Percentiles rank a stretch among this genome's conserved stretches.
Evolutionary conservation across 177 flowering plant genomes (phyloP).

Genomic region (Vitis hybrid): DNA sequence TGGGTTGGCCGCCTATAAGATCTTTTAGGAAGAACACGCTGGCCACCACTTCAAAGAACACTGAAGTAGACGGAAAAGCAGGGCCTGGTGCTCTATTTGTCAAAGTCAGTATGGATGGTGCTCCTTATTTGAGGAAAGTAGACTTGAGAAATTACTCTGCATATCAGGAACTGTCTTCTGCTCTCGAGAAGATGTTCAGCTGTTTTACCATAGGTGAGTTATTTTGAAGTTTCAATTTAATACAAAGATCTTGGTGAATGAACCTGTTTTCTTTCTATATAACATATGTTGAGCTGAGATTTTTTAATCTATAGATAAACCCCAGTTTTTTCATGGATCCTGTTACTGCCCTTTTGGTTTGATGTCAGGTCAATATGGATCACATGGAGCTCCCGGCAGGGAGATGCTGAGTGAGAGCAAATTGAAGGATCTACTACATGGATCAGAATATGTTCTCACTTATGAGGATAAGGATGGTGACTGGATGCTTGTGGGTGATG

Average conservation of each 20-base stretch:
- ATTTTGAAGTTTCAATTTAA: slow-evolving; percentile 2
- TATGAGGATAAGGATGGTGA: slow-evolving; percentile 61
- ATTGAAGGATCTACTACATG: slow-evolving; percentile 50
- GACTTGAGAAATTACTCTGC: slow-evolving; percentile 37
- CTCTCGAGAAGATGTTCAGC: slow-evolving; percentile 55
- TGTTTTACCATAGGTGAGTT: slow-evolving; percentile 54
- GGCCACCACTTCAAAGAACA: slow-evolving; percentile 68
- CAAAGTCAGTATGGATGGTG: slow-evolving; percentile 53
- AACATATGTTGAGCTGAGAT: too few species aligned
- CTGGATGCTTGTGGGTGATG: slow-evolving; percentile 71
- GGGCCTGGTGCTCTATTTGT: slow-evolving; percentile 60
- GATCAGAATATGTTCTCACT: slow-evolving; percentile 56
- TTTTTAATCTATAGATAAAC: too few species aligned
- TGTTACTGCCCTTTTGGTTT: slow-evolving; percentile 24
- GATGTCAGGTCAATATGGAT: slow-evolving; percentile 39
- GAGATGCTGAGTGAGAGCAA: slow-evolving; percentile 44
- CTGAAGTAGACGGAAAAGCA: slow-evolving; percentile 73
- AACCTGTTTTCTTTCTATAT: too few species aligned
- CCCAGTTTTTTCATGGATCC: slow-evolving; percentile 13
- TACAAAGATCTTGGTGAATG: background rate
- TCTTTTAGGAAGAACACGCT: slow-evolving; percentile 77
- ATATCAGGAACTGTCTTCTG: slow-evolving; percentile 47
- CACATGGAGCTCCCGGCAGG: slow-evolving; percentile 38
- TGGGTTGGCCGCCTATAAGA: slow-evolving; percentile 89
- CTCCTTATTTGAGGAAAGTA: slow-evolving; percentile 58